A percentile compares a stretch with the other conserved stretches of the same genome.
These are phyloP conservation scores for Bryum argenteum DNA, from an alignment of 225 moss, liverwort and hornwort genomes.

Conservation along the genomic window DNA sequence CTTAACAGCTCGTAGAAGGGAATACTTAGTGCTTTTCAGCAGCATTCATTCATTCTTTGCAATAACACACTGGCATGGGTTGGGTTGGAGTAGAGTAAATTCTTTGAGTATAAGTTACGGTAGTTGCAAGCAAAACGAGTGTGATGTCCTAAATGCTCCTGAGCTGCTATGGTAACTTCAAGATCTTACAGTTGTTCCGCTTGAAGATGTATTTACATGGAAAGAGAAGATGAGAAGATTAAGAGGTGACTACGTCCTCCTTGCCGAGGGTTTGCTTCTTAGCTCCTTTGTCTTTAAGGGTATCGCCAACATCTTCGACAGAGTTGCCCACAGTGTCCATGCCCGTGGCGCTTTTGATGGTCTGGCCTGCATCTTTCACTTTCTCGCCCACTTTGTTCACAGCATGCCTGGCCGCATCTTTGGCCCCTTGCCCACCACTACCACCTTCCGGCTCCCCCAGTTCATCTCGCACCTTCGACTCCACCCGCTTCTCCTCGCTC, in stretches of 20 bases:
- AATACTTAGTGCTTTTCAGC: no score
- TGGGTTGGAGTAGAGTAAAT: no score
- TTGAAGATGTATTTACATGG: no score
- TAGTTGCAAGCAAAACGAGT: no score
- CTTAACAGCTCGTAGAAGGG: no score
- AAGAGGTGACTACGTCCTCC: slow-evolving; percentile 51
- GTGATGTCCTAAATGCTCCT: no score
- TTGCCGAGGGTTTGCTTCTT: slow-evolving; percentile 25
- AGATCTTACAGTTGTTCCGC: no score
- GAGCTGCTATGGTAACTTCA: no score
- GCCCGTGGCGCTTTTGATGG: slow-evolving; percentile 35
- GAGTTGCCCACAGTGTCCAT: slow-evolving; percentile 42
- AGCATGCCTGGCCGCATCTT: slow-evolving; percentile 44
- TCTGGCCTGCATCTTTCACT: slow-evolving; percentile 43
- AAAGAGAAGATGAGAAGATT: not conserved
- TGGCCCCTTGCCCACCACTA: slow-evolving; percentile 32
- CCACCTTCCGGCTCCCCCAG: slow-evolving; percentile 54
- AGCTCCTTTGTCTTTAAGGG: slow-evolving; percentile 29
- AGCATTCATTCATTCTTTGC: no score
- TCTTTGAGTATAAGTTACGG: no score
- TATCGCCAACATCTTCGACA: slow-evolving; percentile 40
- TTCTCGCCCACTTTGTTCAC: slow-evolving; percentile 40
- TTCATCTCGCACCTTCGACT: slow-evolving; percentile 45
- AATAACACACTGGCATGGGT: no score
- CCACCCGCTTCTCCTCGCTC: slow-evolving; percentile 42